These are phyloP conservation scores for Neoconidiobolus thromboides DNA, from an alignment of 371 early-diverging fungal species.

Conservation along the genomic window DNA sequence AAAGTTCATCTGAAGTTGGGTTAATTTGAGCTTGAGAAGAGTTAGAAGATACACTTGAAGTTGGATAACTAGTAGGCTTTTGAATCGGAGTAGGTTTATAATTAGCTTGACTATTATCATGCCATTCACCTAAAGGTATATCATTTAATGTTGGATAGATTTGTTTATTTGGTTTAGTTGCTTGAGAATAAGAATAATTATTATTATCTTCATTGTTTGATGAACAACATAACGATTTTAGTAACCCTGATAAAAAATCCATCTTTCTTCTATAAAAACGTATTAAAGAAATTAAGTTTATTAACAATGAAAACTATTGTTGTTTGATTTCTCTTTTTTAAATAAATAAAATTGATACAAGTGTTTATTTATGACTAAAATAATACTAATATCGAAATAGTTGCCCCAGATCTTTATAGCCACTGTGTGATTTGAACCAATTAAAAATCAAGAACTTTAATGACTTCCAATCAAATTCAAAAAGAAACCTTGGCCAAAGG, in stretches of 20 bases:
- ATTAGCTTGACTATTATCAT: conserved; percentile 6
- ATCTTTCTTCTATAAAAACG: background rate
- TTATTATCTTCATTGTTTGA: background rate
- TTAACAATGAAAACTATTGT: too few relatives aligned
- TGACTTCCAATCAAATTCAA: too few relatives aligned
- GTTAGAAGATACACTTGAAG: background rate
- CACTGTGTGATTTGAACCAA: too few relatives aligned
- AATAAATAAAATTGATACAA: too few relatives aligned
- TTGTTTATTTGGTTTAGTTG: background rate
- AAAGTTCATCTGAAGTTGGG: conserved; percentile 9
- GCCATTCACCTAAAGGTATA: conserved; percentile 5
- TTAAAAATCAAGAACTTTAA: too few relatives aligned
- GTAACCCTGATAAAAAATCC: background rate
- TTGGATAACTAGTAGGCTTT: background rate
- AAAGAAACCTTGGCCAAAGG: too few relatives aligned
- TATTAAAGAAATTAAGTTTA: too few relatives aligned
- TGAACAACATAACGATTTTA: background rate
- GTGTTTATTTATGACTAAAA: too few relatives aligned
- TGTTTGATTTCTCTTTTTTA: too few relatives aligned
- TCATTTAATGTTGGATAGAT: conserved; percentile 4
- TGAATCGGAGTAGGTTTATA: background rate
- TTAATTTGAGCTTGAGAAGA: background rate
- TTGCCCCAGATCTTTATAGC: too few relatives aligned
- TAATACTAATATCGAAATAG: too few relatives aligned
- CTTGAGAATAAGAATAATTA: background rate